Percentiles rank a stretch among this genome's conserved stretches.
Conservation (phyloP, 1,284 basidiomycete genomes). For the Ceratobasidium sp. region DNA sequence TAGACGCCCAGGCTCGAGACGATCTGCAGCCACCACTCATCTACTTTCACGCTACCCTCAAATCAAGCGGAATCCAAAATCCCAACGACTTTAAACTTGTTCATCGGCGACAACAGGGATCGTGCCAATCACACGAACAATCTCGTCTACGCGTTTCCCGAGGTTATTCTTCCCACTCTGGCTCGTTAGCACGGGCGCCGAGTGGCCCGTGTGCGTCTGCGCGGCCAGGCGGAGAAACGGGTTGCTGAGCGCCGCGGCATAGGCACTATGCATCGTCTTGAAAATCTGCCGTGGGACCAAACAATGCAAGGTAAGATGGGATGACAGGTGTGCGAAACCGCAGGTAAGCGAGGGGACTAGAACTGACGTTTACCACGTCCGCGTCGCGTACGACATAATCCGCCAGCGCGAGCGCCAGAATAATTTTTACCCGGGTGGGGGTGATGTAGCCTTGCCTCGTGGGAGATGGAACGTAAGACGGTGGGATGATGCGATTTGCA, state of each 20-base stretch:
- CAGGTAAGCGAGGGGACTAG: constrained; percentile 7
- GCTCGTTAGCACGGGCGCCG: constrained; percentile 66
- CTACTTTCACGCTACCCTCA: not conserved
- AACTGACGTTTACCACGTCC: constrained; percentile 72
- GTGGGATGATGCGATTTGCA: not conserved
- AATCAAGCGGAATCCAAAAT: not conserved
- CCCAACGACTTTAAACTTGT: constrained; percentile 49
- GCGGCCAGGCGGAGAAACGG: constrained; percentile 75
- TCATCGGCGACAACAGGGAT: constrained; percentile 58
- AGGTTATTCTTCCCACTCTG: constrained; percentile 71
- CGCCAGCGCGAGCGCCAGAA: constrained; percentile 76
- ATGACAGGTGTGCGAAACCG: constrained; percentile 18
- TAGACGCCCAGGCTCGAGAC: constrained; percentile 23
- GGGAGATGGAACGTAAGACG: not conserved
- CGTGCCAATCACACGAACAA: constrained; percentile 58
- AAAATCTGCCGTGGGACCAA: constrained; percentile 65
- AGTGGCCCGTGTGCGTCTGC: constrained; percentile 56
- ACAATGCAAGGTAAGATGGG: too few relatives aligned
- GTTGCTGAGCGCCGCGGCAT: constrained; percentile 78
- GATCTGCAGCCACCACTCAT: not conserved
- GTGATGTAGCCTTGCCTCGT: constrained; percentile 68
- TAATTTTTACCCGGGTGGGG: constrained; percentile 81
- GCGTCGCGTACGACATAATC: constrained; percentile 79
- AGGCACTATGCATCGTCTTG: constrained; percentile 82
- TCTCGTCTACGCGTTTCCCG: constrained; percentile 72